A percentile compares a stretch with the other conserved stretches of the same genome.
Evolutionary conservation across 371 early-diverging fungal species (phyloP).

Genomic region (Lichtheimia corymbifera): DNA sequence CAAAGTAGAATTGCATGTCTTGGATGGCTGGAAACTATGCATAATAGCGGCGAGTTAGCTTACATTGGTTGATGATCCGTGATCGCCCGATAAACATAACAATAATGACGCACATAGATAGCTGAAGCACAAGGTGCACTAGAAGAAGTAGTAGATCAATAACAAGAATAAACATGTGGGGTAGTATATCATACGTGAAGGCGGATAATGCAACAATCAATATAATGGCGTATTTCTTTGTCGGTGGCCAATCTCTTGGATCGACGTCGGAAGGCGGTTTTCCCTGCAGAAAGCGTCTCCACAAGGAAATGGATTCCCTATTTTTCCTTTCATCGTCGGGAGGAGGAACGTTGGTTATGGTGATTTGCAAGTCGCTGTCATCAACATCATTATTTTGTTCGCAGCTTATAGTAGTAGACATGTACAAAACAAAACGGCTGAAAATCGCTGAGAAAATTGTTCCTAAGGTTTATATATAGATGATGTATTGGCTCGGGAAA

Average conservation of each 20-base stretch:
- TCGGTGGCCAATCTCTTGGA: constrained; percentile 15
- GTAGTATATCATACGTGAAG: constrained; percentile 9
- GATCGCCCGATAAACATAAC: too few relatives aligned
- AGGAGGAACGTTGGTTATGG: too few relatives aligned
- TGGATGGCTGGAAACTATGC: constrained; percentile 26
- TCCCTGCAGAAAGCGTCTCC: too few relatives aligned
- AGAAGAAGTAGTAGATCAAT: neutral
- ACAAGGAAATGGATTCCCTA: too few relatives aligned
- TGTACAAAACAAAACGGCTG: too few relatives aligned
- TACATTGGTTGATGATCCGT: neutral
- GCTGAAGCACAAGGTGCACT: constrained; percentile 25
- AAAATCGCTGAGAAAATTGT: too few relatives aligned
- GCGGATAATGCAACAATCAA: constrained; percentile 19
- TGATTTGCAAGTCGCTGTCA: too few relatives aligned
- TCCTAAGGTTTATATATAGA: too few relatives aligned
- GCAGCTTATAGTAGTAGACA: too few relatives aligned
- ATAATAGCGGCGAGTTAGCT: neutral
- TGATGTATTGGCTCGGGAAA: too few relatives aligned
- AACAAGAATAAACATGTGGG: neutral
- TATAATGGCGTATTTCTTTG: constrained; percentile 17
- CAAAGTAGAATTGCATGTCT: constrained; percentile 21
- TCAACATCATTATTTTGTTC: too few relatives aligned
- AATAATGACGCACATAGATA: constrained; percentile 20
- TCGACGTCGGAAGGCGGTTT: neutral
- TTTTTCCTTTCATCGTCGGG: too few relatives aligned